These are phyloP conservation scores for Beauveria sp. DNA, from an alignment of 2,329 filamentous ascomycete genomes.

Conservation along the genomic window DNA sequence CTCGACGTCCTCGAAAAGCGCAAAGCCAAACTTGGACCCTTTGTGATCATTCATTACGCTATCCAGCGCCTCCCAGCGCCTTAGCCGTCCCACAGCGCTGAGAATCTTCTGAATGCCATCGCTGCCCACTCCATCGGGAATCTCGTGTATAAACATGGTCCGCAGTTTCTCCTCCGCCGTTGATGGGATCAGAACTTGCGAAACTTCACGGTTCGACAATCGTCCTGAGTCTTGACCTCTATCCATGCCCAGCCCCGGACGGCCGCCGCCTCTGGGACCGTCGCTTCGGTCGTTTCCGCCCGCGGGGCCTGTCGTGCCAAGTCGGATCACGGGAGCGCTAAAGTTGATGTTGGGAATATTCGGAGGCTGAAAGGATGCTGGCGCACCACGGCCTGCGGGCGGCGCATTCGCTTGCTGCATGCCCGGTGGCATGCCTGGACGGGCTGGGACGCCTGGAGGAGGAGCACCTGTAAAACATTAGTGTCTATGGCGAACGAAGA, in stretches of 20 bases:
- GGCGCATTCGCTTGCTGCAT: slow-evolving; percentile 66
- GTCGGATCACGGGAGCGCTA: slow-evolving; percentile 88
- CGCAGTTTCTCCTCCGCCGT: slow-evolving; percentile 85
- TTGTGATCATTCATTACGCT: slow-evolving; percentile 59
- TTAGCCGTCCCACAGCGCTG: slow-evolving; percentile 65
- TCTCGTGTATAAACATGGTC: slow-evolving; percentile 82
- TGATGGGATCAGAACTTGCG: slow-evolving; percentile 66
- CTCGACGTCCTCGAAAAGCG: slow-evolving; percentile 87
- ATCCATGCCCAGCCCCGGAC: slow-evolving; percentile 51
- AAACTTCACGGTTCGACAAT: slow-evolving; percentile 57
- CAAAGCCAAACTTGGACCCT: slow-evolving; percentile 85
- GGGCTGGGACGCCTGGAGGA: slow-evolving; percentile 72
- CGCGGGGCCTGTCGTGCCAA: slow-evolving; percentile 65
- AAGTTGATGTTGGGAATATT: slow-evolving; percentile 99
- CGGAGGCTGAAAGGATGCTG: slow-evolving; percentile 78
- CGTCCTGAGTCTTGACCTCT: slow-evolving; percentile 60
- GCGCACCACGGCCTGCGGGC: slow-evolving; percentile 70
- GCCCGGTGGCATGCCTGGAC: slow-evolving; percentile 74
- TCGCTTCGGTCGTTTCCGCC: slow-evolving; percentile 36
- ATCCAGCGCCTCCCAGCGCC: slow-evolving; percentile 75
- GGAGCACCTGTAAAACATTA: slow-evolving; percentile 42
- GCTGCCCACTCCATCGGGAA: slow-evolving; percentile 69
- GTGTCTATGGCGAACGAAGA: neutral
- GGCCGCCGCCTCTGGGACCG: slow-evolving; percentile 25
- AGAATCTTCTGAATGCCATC: slow-evolving; percentile 73